A percentile compares a stretch with the other conserved stretches of the same genome.
Evolutionary conservation across 495 filamentous ascomycete genomes (phyloP).

Genomic region (Aspergillus bridgeri): DNA sequence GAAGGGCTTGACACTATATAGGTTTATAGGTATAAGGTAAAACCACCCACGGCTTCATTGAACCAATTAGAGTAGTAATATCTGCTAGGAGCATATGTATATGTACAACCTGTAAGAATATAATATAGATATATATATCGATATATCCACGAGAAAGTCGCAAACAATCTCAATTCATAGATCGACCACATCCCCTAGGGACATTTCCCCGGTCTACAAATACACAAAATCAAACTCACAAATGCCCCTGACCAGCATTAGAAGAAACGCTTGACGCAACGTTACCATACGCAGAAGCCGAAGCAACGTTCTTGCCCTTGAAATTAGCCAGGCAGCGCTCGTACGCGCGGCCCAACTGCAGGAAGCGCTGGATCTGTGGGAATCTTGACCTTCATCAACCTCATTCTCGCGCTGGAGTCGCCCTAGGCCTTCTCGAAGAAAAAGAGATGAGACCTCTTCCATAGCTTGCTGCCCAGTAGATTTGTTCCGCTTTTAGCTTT

Average conservation of each 20-base stretch:
- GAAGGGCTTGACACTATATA: too few species aligned
- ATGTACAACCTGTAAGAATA: not conserved
- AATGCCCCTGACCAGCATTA: conserved; percentile 17
- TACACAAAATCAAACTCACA: conserved; percentile 17
- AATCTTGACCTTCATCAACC: too few species aligned
- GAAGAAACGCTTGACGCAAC: conserved; percentile 22
- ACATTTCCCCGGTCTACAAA: not conserved
- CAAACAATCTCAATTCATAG: not conserved
- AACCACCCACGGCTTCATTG: not conserved
- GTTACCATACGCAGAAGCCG: conserved; percentile 27
- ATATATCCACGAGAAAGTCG: not conserved
- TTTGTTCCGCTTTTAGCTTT: too few species aligned
- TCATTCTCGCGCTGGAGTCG: too few species aligned
- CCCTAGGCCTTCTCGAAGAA: too few species aligned
- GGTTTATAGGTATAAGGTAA: too few species aligned
- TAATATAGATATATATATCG: too few species aligned
- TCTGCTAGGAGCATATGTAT: not conserved
- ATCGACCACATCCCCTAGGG: not conserved
- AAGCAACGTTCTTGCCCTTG: conserved; percentile 35
- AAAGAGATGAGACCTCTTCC: too few species aligned
- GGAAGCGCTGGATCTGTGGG: too few species aligned
- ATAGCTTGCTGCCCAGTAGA: too few species aligned
- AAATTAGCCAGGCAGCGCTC: conserved; percentile 41
- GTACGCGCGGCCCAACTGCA: conserved; percentile 27
- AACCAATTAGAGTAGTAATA: not conserved